A percentile compares a stretch with the other conserved stretches of the same genome.
Conservation (phyloP, 148 eudicot species). For the Rhododendron henanense region DNA sequence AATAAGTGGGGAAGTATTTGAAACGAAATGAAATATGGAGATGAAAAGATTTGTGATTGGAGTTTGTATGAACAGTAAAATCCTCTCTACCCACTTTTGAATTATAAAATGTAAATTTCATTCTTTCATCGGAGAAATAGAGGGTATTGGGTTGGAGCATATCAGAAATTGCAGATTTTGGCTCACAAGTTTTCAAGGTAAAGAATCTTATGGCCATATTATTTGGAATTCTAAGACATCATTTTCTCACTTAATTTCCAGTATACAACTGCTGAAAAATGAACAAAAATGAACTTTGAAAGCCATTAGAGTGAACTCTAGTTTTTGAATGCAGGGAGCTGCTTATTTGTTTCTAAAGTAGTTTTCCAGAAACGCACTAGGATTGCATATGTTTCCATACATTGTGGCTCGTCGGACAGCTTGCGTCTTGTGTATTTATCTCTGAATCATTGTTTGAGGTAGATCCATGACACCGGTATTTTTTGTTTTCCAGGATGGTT, state of each 20-base stretch:
- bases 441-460: background rate
- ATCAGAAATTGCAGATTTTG: background rate
- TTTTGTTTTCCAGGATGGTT: conserved; percentile 61
- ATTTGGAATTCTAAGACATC: background rate
- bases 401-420: background rate
- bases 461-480: background rate
- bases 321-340: background rate
- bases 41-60: background rate
- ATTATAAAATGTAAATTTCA: background rate
- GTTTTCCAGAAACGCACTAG: background rate
- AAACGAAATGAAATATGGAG: background rate
- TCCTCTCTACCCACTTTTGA: background rate
- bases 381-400: background rate
- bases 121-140: background rate
- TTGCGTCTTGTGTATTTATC: background rate
- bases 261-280: background rate
- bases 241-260: background rate
- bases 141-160: background rate
- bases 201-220: background rate
- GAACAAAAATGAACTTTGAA: background rate
- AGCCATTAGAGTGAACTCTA: background rate
- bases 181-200: background rate
- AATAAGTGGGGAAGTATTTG: background rate
- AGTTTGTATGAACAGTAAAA: background rate
- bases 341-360: background rate